Evolutionary conservation across 2,329 filamentous ascomycete genomes (phyloP).

Genomic region (Aspergillus sp.): DNA sequence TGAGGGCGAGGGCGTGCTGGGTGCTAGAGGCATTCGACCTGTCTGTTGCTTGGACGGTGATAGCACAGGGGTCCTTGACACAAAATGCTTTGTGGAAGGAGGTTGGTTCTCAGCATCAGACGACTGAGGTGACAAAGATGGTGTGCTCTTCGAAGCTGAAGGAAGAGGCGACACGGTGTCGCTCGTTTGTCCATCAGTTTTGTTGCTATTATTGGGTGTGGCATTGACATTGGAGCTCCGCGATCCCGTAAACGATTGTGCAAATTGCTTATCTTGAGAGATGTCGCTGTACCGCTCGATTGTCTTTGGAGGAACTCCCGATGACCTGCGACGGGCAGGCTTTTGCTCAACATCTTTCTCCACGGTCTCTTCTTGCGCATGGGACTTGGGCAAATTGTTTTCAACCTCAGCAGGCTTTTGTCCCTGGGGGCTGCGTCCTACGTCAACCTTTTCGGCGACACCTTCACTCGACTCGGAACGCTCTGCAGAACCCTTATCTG

Average conservation of each 20-base stretch:
- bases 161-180: conserved; percentile 22
- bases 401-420: conserved; percentile 1
- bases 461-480: conserved; percentile 5
- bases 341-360: conserved; percentile 12
- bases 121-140: conserved; percentile 66
- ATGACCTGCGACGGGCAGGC: conserved; percentile 16
- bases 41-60: conserved; percentile 32
- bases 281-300: conserved; percentile 34
- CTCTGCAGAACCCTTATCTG: conserved; percentile 7
- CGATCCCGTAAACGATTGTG: conserved; percentile 24
- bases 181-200: conserved; percentile 7
- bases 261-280: conserved; percentile 29
- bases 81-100: conserved; percentile 60
- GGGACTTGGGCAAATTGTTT: background rate
- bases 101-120: conserved; percentile 78
- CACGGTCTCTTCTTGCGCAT: conserved; percentile 4
- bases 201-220: conserved; percentile 6
- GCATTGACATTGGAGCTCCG: conserved; percentile 12
- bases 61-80: conserved; percentile 34
- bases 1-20: conserved; percentile 54
- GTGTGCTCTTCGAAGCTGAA: conserved; percentile 41
- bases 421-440: background rate
- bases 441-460: conserved; percentile 1
- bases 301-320: conserved; percentile 30
- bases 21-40: conserved; percentile 38